Conservation (phyloP, 2,329 filamentous ascomycete species). For the Colletotrichum paranaense region DNA sequence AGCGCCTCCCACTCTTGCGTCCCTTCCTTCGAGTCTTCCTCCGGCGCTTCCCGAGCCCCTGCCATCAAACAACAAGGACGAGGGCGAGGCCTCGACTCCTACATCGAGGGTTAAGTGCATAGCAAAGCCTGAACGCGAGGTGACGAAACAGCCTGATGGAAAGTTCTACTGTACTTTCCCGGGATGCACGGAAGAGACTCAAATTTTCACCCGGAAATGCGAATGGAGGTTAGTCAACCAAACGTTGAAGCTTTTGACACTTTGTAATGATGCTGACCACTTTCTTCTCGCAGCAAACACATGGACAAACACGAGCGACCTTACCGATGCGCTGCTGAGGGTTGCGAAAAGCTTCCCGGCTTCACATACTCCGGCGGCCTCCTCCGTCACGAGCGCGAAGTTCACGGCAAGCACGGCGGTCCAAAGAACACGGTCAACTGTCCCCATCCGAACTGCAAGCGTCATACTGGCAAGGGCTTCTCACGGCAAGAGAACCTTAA, state of each 20-base stretch:
- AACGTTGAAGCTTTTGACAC: background rate
- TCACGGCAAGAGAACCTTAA: constrained; percentile 94
- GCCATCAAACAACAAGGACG: constrained; percentile 38
- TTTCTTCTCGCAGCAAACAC: constrained; percentile 75
- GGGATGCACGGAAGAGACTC: constrained; percentile 74
- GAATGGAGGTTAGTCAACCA: constrained; percentile 87
- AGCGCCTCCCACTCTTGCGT: constrained; percentile 42
- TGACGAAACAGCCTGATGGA: constrained; percentile 74
- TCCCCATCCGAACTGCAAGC: constrained; percentile 87
- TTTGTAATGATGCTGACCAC: constrained; percentile 39
- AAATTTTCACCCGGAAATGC: constrained; percentile 83
- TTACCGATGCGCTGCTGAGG: constrained; percentile 85
- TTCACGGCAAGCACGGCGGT: constrained; percentile 90
- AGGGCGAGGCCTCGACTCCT: constrained; percentile 31
- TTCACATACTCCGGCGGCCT: constrained; percentile 96
- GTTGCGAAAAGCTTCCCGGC: constrained; percentile 90
- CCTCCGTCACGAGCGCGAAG: constrained; percentile 89
- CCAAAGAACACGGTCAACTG: constrained; percentile 90
- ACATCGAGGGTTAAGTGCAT: constrained; percentile 62
- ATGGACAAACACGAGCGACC: constrained; percentile 98
- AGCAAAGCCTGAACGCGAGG: constrained; percentile 68
- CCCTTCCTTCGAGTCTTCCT: constrained; percentile 46
- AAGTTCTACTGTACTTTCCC: constrained; percentile 80
- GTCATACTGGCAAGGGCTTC: constrained; percentile 88
- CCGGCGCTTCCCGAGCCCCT: constrained; percentile 46